These are phyloP conservation scores for Tephrocybe sp. DNA, from an alignment of 768 basidiomycete species.

Conservation along the genomic window DNA sequence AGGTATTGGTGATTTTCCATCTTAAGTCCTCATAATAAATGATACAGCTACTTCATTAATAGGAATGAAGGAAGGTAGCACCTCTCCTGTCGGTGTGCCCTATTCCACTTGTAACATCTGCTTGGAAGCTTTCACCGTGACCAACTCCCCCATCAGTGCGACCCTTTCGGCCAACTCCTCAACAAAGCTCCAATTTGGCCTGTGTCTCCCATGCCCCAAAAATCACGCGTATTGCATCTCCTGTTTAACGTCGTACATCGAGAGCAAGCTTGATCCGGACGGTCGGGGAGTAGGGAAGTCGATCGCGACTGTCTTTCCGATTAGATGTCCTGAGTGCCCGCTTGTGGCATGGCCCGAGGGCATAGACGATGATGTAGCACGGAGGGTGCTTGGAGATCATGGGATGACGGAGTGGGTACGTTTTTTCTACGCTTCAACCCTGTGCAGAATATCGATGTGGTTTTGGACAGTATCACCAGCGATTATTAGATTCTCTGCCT, in stretches of 20 bases:
- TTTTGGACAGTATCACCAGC: conserved; percentile 30
- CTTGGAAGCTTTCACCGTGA: conserved; percentile 34
- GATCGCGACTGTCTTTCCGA: conserved; percentile 32
- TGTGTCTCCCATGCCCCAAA: conserved; percentile 32
- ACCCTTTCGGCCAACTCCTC: conserved; percentile 35
- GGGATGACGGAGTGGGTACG: conserved; percentile 35
- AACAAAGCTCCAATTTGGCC: conserved; percentile 31
- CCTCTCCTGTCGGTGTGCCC: not conserved
- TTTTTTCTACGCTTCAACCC: not conserved
- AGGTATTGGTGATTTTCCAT: not conserved
- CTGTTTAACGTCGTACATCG: conserved; percentile 33
- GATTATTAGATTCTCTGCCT: conserved; percentile 32
- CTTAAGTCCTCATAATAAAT: no score
- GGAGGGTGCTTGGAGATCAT: conserved; percentile 29
- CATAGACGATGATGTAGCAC: conserved; percentile 34
- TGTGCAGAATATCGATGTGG: not conserved
- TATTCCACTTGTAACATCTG: conserved; percentile 37
- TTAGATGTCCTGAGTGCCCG: conserved; percentile 37
- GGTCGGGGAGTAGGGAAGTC: conserved; percentile 26
- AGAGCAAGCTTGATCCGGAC: conserved; percentile 34
- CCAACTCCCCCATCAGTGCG: conserved; percentile 31
- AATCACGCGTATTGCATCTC: conserved; percentile 35
- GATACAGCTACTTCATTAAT: not conserved
- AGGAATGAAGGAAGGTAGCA: conserved; percentile 1
- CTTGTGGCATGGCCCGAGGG: conserved; percentile 30